Percentiles rank a stretch among this genome's conserved stretches.
Evolutionary conservation across 2,329 filamentous ascomycete species (phyloP).

Genomic region (Ophiognomonia clavigignenti-juglandacearum): DNA sequence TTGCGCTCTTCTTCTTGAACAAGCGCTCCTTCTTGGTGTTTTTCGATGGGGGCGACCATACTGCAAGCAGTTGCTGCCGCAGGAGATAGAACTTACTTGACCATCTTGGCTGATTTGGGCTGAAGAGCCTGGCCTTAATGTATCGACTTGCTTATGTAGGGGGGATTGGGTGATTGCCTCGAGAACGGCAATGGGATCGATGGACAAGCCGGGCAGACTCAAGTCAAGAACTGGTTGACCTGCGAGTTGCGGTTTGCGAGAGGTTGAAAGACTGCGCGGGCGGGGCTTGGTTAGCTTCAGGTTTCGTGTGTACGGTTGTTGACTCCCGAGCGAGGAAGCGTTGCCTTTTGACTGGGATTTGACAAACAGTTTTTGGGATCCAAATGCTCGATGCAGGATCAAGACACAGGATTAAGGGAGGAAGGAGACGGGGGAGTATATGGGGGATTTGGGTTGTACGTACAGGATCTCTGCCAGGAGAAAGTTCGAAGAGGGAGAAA

Average conservation of each 20-base stretch:
- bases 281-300: constrained; percentile 8
- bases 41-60: neutral
- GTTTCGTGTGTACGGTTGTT: neutral
- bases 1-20: neutral
- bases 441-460: constrained; percentile 1
- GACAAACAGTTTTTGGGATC: too few relatives aligned
- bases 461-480: constrained; percentile 14
- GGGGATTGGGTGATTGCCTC: constrained; percentile 11
- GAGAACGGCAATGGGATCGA: constrained; percentile 16
- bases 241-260: constrained; percentile 12
- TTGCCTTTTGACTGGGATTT: too few relatives aligned
- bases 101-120: constrained; percentile 91
- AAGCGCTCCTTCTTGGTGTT: neutral
- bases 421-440: neutral
- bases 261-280: constrained; percentile 16
- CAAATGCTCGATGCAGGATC: too few relatives aligned
- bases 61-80: neutral
- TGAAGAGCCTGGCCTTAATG: constrained; percentile 26
- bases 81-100: constrained; percentile 75
- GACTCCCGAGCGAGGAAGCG: neutral
- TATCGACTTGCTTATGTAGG: constrained; percentile 18
- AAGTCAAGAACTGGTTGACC: constrained; percentile 11
- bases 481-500: constrained; percentile 6
- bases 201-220: constrained; percentile 12
- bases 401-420: neutral